Percentiles rank a stretch among this genome's conserved stretches.
These are phyloP conservation scores for Dendrocalamus sinicus DNA, from an alignment of 176 grass and related monocot species.

Conservation along the genomic window DNA sequence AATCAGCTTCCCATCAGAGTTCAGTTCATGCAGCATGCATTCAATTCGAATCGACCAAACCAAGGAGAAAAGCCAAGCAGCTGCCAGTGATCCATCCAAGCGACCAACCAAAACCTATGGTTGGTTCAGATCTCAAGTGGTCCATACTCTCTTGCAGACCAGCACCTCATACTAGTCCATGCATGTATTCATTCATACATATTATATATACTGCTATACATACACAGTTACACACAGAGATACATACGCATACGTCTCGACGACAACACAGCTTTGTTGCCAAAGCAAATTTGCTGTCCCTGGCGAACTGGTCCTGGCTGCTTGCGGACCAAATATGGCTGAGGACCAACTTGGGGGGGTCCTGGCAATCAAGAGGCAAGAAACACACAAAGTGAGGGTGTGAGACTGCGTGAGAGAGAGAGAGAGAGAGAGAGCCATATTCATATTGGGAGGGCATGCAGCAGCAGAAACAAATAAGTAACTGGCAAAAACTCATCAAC, in stretches of 20 bases:
- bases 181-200: background rate
- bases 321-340: no score
- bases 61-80: background rate
- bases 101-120: background rate
- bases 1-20: background rate
- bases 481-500: background rate
- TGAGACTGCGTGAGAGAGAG: no score
- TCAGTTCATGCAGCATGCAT: constrained; percentile 2
- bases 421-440: no score
- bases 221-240: no score
- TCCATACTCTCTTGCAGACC: background rate
- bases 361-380: background rate
- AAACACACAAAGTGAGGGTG: background rate
- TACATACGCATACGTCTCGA: background rate
- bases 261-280: background rate
- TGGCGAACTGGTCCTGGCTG: constrained; percentile 5
- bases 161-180: background rate
- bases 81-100: background rate
- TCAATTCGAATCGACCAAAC: background rate
- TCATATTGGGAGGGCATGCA: background rate
- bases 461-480: background rate
- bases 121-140: constrained; percentile 11
- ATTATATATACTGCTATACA: background rate
- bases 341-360: background rate
- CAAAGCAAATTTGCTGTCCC: constrained; percentile 23